These are phyloP conservation scores for Thyridium curvatum DNA, from an alignment of 2,329 filamentous ascomycete genomes.

Conservation along the genomic window DNA sequence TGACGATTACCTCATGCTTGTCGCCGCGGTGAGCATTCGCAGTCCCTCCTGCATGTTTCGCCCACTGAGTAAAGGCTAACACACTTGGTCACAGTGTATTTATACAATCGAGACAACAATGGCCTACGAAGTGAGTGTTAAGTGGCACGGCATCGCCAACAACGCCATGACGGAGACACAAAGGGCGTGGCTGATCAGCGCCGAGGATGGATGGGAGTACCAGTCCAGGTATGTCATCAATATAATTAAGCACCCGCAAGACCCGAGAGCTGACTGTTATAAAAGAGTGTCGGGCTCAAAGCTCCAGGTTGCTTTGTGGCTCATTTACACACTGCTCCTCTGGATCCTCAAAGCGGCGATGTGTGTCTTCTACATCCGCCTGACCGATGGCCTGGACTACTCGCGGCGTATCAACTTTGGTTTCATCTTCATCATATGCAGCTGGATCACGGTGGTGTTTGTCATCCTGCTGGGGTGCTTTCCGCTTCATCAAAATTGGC, in stretches of 20 bases:
- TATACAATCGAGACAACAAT: slow-evolving; percentile 19
- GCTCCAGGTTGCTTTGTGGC: slow-evolving; percentile 21
- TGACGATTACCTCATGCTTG: slow-evolving; percentile 55
- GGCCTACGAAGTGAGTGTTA: slow-evolving; percentile 19
- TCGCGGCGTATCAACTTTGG: slow-evolving; percentile 21
- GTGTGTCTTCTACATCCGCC: slow-evolving; percentile 21
- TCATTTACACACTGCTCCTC: slow-evolving; percentile 16
- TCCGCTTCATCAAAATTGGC: slow-evolving; percentile 30
- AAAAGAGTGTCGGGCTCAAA: slow-evolving; percentile 26
- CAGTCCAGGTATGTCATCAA: slow-evolving; percentile 13
- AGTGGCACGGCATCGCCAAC: slow-evolving; percentile 22
- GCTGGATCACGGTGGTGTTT: slow-evolving; percentile 24
- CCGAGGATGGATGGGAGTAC: slow-evolving; percentile 19
- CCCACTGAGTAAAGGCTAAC: background rate
- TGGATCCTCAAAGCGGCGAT: slow-evolving; percentile 19
- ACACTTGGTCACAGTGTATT: slow-evolving; percentile 4
- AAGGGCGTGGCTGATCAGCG: slow-evolving; percentile 11
- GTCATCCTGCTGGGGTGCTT: slow-evolving; percentile 26
- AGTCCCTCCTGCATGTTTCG: background rate
- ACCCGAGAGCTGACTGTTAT: background rate
- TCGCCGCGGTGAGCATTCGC: slow-evolving; percentile 42
- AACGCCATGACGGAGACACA: slow-evolving; percentile 23
- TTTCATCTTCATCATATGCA: slow-evolving; percentile 22
- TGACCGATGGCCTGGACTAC: slow-evolving; percentile 21
- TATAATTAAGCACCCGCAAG: background rate